phyloP scores from a whole-genome alignment of 768 basidiomycete genomes.

The Russula dissimulans region DNA sequence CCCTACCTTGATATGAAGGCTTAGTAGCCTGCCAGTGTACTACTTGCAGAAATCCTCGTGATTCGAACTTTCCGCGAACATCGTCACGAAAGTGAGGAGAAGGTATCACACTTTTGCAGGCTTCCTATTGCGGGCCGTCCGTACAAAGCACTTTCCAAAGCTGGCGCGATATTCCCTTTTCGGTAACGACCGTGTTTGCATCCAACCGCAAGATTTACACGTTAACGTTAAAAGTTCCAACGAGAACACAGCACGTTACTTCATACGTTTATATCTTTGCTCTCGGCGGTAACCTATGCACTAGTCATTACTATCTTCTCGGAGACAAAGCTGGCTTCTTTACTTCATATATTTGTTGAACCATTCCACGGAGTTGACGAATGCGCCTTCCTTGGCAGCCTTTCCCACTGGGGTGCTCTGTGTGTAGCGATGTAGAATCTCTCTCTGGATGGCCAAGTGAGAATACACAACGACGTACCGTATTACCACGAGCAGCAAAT shows the following conservation, averaged over 20 bases:
- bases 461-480: slow-evolving; percentile 14
- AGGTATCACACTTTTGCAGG: too few relatives aligned
- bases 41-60: too few relatives aligned
- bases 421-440: slow-evolving; percentile 3
- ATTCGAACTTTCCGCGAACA: too few relatives aligned
- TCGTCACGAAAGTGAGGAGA: too few relatives aligned
- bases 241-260: neutral
- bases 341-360: slow-evolving; percentile 26
- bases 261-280: neutral
- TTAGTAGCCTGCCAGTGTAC: too few relatives aligned
- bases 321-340: neutral
- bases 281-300: neutral
- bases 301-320: neutral
- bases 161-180: too few relatives aligned
- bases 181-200: too few relatives aligned
- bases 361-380: slow-evolving; percentile 32
- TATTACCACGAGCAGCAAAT: slow-evolving; percentile 34
- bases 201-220: too few relatives aligned
- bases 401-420: slow-evolving; percentile 26
- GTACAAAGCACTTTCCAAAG: too few relatives aligned
- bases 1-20: too few relatives aligned
- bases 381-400: slow-evolving; percentile 34
- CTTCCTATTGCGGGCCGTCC: too few relatives aligned
- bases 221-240: too few relatives aligned
- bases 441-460: neutral